Evolutionary conservation across 352 stramenopile genomes (phyloP).

Genomic region (Thraustotheca clavata): DNA sequence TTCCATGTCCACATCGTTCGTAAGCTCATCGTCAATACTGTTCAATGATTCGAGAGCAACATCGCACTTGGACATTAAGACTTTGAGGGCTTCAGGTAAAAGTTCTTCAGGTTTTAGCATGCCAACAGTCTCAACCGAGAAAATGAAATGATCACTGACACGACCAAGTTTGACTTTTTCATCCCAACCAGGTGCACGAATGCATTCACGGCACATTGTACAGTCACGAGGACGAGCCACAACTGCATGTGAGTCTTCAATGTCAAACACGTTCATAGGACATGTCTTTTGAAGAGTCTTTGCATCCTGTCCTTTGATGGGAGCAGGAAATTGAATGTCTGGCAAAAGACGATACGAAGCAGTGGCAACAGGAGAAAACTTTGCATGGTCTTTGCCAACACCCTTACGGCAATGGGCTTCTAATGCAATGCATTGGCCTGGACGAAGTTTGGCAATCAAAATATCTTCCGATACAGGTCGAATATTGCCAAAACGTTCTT

Average conservation of each 20-base stretch:
- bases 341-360: conserved; percentile 93
- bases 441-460: conserved; percentile 93
- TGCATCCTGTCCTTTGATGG: conserved; percentile 50
- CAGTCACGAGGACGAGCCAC: conserved; percentile 84
- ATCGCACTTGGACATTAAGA: conserved; percentile 78
- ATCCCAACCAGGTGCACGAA: conserved; percentile 79
- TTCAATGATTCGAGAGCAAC: conserved; percentile 75
- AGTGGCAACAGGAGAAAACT: conserved; percentile 95
- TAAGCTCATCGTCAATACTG: conserved; percentile 32
- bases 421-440: conserved; percentile 93
- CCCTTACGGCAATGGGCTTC: conserved; percentile 93
- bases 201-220: conserved; percentile 97
- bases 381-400: conserved; percentile 96
- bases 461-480: conserved; percentile 93
- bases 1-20: conserved; percentile 42
- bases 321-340: conserved; percentile 61
- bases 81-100: conserved; percentile 63
- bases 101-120: conserved; percentile 84
- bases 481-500: conserved; percentile 80
- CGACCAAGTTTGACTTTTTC: conserved; percentile 87
- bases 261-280: conserved; percentile 83
- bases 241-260: conserved; percentile 84
- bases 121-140: conserved; percentile 73
- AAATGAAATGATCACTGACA: conserved; percentile 96
- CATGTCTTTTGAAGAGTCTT: conserved; percentile 60